Evolutionary conservation across 2,329 filamentous ascomycete genomes (phyloP).

Genomic region (Aspergillus melleus): DNA sequence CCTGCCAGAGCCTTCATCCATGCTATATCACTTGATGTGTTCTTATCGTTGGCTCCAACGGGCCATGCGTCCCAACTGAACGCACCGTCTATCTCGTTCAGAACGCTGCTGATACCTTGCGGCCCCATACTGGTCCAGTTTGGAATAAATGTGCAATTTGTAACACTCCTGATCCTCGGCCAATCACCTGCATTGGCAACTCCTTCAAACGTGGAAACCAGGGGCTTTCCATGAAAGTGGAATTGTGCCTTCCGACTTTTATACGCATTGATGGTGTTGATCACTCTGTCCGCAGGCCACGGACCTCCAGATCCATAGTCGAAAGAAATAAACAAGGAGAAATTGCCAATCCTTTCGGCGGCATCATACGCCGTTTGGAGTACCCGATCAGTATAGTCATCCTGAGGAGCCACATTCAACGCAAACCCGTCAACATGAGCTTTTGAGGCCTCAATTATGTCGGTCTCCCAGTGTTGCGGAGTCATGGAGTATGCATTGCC

Average conservation of each 20-base stretch:
- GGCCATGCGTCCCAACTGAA: constrained; percentile 50
- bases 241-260: constrained; percentile 26
- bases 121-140: constrained; percentile 41
- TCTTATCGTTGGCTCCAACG: constrained; percentile 38
- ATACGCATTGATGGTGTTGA: constrained; percentile 29
- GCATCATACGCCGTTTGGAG: constrained; percentile 31
- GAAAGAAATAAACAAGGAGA: constrained; percentile 36
- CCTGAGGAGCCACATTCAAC: constrained; percentile 33
- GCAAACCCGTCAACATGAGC: constrained; percentile 36
- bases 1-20: constrained; percentile 41
- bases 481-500: constrained; percentile 28
- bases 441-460: constrained; percentile 28
- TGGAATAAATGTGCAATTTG: constrained; percentile 45
- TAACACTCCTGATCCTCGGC: constrained; percentile 41
- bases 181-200: constrained; percentile 42
- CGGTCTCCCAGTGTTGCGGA: constrained; percentile 25
- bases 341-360: constrained; percentile 29
- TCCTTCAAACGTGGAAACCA: constrained; percentile 48
- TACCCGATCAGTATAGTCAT: constrained; percentile 29
- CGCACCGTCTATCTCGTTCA: constrained; percentile 39
- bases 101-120: constrained; percentile 27
- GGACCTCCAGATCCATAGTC: constrained; percentile 33
- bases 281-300: constrained; percentile 29
- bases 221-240: constrained; percentile 29
- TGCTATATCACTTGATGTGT: constrained; percentile 34